Percentiles rank a stretch among this genome's conserved stretches.
phyloP scores from a whole-genome alignment of 805 yeast species.

The Metschnikowia matae region DNA sequence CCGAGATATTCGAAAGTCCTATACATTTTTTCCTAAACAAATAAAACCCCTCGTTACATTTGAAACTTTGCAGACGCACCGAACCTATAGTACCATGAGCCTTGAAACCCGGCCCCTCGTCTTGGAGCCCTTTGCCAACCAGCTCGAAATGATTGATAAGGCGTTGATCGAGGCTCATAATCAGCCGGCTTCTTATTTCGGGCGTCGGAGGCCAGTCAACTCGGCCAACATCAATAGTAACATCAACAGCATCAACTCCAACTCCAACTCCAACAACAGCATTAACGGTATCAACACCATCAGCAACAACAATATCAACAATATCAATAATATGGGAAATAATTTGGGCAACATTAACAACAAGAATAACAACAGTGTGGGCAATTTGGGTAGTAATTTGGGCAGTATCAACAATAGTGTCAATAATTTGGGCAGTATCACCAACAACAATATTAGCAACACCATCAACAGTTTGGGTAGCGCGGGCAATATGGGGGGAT shows the following conservation, averaged over 20 bases:
- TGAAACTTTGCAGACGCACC: not conserved
- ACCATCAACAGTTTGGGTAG: not conserved
- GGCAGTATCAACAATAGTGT: not conserved
- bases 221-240: not conserved
- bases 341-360: not conserved
- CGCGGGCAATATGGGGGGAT: not conserved
- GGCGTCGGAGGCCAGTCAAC: constrained; percentile 14
- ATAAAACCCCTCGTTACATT: too few species aligned
- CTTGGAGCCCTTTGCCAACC: constrained; percentile 32
- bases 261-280: not conserved
- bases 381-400: too few species aligned
- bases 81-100: not conserved
- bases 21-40: too few species aligned
- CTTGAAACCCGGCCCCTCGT: constrained; percentile 18
- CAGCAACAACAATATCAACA: not conserved
- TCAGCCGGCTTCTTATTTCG: constrained; percentile 25
- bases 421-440: not conserved
- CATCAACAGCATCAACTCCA: not conserved
- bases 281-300: not conserved
- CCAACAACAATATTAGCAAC: not conserved
- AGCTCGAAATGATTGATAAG: constrained; percentile 30
- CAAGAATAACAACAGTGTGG: not conserved
- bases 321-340: not conserved
- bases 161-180: constrained; percentile 30
- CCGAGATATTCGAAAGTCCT: too few species aligned